Percentiles rank a stretch among this genome's conserved stretches.
phyloP scores from a whole-genome alignment of 1,284 basidiomycete species.

The Ustilago esculenta region DNA sequence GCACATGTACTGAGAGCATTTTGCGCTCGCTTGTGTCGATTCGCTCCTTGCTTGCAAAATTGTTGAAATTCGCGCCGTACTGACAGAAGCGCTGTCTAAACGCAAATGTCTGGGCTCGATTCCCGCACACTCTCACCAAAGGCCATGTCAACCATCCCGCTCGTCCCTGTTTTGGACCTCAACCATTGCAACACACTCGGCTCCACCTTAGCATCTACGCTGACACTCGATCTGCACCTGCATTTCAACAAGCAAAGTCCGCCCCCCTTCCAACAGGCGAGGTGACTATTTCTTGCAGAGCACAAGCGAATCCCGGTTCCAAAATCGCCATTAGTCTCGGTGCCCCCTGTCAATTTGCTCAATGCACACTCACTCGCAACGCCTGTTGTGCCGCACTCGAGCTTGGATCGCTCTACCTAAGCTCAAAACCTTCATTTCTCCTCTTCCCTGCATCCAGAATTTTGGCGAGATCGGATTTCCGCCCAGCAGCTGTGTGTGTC shows the following conservation, averaged over 20 bases:
- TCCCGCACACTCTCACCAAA: no score
- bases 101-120: no score
- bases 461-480: constrained; percentile 21
- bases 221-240: constrained; percentile 6
- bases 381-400: no score
- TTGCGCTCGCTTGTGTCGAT: not conserved
- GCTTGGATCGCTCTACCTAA: no score
- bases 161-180: no score
- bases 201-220: not conserved
- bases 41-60: no score
- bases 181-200: no score
- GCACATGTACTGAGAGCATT: constrained; percentile 11
- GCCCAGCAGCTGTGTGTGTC: constrained; percentile 7
- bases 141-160: not conserved
- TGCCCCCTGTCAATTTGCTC: no score
- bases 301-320: not conserved
- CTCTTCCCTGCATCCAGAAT: constrained; percentile 10
- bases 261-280: not conserved
- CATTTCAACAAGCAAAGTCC: constrained; percentile 4
- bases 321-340: no score
- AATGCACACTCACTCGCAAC: no score
- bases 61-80: no score
- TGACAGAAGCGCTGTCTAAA: no score
- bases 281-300: not conserved
- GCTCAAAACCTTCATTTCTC: not conserved